Percentiles rank a stretch among this genome's conserved stretches.
Evolutionary conservation across 306 rosid species (phyloP).

Genomic region (Gastrolobium villosum): DNA sequence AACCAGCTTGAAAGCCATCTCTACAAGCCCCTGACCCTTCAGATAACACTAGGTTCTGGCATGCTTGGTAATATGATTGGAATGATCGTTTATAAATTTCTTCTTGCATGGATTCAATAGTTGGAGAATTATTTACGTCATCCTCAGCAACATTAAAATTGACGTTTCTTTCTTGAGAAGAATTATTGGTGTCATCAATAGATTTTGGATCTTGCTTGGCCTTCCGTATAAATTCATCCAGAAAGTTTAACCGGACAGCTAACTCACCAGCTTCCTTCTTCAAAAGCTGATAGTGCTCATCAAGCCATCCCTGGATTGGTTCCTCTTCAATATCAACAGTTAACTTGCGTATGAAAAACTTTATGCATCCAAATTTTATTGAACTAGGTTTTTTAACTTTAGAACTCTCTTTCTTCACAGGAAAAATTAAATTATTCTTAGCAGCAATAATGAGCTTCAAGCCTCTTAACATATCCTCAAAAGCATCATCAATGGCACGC

Average conservation of each 20-base stretch:
- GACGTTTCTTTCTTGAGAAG: slow-evolving; percentile 66
- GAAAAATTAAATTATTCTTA: slow-evolving; percentile 80
- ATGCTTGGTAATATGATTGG: slow-evolving; percentile 83
- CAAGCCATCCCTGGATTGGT: slow-evolving; percentile 99
- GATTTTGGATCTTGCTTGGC: slow-evolving; percentile 61
- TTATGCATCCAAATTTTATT: slow-evolving; percentile 78
- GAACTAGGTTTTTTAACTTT: slow-evolving; percentile 76
- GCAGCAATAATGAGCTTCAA: slow-evolving; percentile 85
- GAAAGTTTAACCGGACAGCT: slow-evolving; percentile 84
- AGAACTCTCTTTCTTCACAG: slow-evolving; percentile 78
- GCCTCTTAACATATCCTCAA: slow-evolving; percentile 94
- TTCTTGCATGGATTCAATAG: slow-evolving; percentile 62
- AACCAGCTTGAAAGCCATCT: slow-evolving; percentile 89
- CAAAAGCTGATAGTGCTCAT: slow-evolving; percentile 89
- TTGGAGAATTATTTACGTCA: slow-evolving; percentile 69
- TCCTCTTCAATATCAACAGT: slow-evolving; percentile 93
- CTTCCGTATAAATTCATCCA: slow-evolving; percentile 77
- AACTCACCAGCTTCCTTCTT: slow-evolving; percentile 85
- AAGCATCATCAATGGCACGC: slow-evolving; percentile 95
- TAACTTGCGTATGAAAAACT: slow-evolving; percentile 76
- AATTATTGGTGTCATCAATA: slow-evolving; percentile 65
- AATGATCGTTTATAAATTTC: slow-evolving; percentile 81
- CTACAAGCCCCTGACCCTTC: slow-evolving; percentile 89
- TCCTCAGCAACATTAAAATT: slow-evolving; percentile 68
- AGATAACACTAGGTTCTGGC: slow-evolving; percentile 67